Conservation (phyloP, 257 asterid species). For the Scutellaria minor region DNA sequence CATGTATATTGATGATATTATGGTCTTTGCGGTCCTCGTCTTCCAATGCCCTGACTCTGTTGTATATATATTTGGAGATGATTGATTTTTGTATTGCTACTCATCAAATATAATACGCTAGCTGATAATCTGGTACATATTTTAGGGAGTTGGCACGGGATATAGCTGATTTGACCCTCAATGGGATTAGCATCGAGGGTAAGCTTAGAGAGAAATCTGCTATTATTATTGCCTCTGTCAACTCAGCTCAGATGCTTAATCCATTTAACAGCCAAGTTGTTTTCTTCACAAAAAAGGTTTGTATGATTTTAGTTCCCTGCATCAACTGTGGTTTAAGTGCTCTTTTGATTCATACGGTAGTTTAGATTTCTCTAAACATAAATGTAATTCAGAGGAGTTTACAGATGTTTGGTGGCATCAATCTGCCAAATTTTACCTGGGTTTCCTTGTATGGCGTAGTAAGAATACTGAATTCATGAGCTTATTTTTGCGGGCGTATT, state of each 20-base stretch:
- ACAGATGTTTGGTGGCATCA: slow-evolving; percentile 25
- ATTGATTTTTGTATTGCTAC: slow-evolving; percentile 19
- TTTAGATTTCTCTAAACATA: slow-evolving; percentile 3
- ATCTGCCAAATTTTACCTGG: slow-evolving; percentile 12
- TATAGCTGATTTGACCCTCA: slow-evolving; percentile 66
- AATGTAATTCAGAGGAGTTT: slow-evolving; percentile 8
- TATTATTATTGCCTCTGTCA: slow-evolving; percentile 52
- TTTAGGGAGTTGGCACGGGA: slow-evolving; percentile 69
- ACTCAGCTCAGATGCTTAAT: slow-evolving; percentile 67
- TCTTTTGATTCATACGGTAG: slow-evolving; percentile 20
- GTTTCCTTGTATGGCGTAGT: slow-evolving; percentile 12
- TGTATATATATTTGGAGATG: slow-evolving; percentile 1
- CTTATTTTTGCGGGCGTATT: slow-evolving; percentile 20
- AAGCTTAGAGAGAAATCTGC: slow-evolving; percentile 79
- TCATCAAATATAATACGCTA: background rate
- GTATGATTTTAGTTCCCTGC: slow-evolving; percentile 32
- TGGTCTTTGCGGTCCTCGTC: slow-evolving; percentile 16
- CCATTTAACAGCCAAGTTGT: slow-evolving; percentile 63
- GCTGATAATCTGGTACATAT: slow-evolving; percentile 29
- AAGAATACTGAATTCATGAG: slow-evolving; percentile 15
- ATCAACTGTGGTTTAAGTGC: slow-evolving; percentile 18
- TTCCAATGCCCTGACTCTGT: background rate
- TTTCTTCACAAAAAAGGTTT: slow-evolving; percentile 63
- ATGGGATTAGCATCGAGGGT: slow-evolving; percentile 57
- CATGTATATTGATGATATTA: slow-evolving; percentile 8